Conservation (phyloP, 306 rosid species). For the Malus sieversii region DNA sequence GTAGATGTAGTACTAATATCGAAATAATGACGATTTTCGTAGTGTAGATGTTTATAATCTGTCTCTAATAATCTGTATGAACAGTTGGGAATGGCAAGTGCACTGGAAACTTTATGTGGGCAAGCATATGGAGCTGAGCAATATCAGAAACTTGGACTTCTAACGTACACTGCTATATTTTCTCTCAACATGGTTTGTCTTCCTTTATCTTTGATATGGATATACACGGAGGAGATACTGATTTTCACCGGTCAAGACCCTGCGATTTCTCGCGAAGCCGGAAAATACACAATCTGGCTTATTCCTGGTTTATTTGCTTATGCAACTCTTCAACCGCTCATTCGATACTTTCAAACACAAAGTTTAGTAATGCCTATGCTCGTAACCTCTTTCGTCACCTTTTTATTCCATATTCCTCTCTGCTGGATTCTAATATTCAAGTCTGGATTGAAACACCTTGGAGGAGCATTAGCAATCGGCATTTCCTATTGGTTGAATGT, state of each 20-base stretch:
- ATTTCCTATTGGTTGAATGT: slow-evolving; percentile 48
- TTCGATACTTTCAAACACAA: slow-evolving; percentile 49
- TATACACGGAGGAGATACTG: slow-evolving; percentile 32
- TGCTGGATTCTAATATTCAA: slow-evolving; percentile 50
- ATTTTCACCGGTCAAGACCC: slow-evolving; percentile 51
- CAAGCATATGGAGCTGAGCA: slow-evolving; percentile 53
- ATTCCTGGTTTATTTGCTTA: slow-evolving; percentile 43
- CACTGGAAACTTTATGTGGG: slow-evolving; percentile 48
- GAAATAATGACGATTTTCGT: not conserved
- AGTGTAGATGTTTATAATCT: not conserved
- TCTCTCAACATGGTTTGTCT: slow-evolving; percentile 38
- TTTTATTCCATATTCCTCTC: slow-evolving; percentile 31
- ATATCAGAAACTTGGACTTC: slow-evolving; percentile 34
- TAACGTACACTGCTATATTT: slow-evolving; percentile 47
- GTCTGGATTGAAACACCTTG: slow-evolving; percentile 26
- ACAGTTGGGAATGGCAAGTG: slow-evolving; percentile 52
- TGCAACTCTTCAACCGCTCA: slow-evolving; percentile 36
- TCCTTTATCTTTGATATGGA: slow-evolving; percentile 44
- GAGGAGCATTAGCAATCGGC: slow-evolving; percentile 51
- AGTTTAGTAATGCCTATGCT: slow-evolving; percentile 46
- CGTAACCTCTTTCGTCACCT: slow-evolving; percentile 16
- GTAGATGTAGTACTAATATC: too few relatives aligned
- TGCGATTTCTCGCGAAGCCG: slow-evolving; percentile 50
- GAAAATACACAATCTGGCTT: slow-evolving; percentile 39
- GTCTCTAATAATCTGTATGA: not conserved